These are phyloP conservation scores for Hymenoscyphus fraxineus DNA, from an alignment of 2,329 filamentous ascomycete genomes.

Conservation along the genomic window DNA sequence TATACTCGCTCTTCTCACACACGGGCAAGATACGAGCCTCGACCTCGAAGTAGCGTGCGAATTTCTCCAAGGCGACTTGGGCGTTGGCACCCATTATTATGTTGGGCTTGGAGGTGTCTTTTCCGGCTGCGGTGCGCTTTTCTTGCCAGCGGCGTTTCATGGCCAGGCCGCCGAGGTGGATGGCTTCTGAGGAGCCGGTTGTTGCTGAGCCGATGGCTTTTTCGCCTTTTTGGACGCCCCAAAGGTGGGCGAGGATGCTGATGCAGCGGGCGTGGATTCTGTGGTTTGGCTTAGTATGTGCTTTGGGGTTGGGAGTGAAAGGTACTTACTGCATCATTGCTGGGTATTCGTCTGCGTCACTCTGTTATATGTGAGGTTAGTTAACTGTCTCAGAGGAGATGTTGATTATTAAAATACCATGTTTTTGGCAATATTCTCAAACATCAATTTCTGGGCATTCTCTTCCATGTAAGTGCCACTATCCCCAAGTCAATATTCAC, in stretches of 20 bases:
- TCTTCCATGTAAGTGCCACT: conserved; percentile 68
- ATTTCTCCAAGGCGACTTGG: conserved; percentile 70
- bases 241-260: conserved; percentile 64
- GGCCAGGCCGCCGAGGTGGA: conserved; percentile 65
- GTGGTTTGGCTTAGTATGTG: background rate
- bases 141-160: conserved; percentile 76
- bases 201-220: conserved; percentile 66
- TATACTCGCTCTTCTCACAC: conserved; percentile 54
- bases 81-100: conserved; percentile 73
- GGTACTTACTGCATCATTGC: conserved; percentile 44
- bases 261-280: conserved; percentile 63
- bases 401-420: conserved; percentile 36
- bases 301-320: background rate
- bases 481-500: conserved; percentile 6
- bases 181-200: conserved; percentile 68
- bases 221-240: conserved; percentile 58
- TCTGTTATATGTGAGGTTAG: background rate
- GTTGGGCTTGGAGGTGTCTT: conserved; percentile 62
- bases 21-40: conserved; percentile 63
- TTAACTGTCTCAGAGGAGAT: background rate
- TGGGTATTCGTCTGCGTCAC: conserved; percentile 64
- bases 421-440: conserved; percentile 67
- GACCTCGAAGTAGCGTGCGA: conserved; percentile 70
- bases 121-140: conserved; percentile 54
- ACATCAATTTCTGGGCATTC: conserved; percentile 60